Conservation (phyloP, 164 flowering plant genomes). For the Saururus chinensis region DNA sequence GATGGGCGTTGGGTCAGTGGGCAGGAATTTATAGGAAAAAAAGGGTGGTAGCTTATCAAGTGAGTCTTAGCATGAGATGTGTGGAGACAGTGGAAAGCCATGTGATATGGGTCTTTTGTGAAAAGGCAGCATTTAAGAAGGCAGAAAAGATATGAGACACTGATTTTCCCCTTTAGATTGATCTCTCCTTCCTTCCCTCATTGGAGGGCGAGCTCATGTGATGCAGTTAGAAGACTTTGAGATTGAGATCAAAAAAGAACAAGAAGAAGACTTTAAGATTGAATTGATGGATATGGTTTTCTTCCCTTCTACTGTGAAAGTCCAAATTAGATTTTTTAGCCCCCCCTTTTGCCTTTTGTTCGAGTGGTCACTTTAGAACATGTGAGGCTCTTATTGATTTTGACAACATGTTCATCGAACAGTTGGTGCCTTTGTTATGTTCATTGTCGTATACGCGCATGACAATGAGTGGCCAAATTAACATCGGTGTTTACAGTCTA, state of each 20-base stretch:
- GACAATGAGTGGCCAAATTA: too few species aligned
- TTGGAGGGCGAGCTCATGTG: neutral
- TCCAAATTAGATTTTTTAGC: too few species aligned
- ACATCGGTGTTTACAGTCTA: too few species aligned
- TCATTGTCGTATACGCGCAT: too few species aligned
- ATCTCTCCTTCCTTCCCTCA: neutral
- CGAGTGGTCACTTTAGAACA: too few species aligned
- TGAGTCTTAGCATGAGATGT: constrained; percentile 7
- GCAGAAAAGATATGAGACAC: constrained; percentile 4
- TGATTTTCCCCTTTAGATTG: constrained; percentile 1
- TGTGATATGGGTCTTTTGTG: constrained; percentile 10
- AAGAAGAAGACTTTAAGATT: neutral
- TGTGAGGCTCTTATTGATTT: too few species aligned
- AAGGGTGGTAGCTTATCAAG: constrained; percentile 4
- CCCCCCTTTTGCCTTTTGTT: too few species aligned
- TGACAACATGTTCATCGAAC: too few species aligned
- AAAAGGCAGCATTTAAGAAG: neutral
- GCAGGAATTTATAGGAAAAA: constrained; percentile 3
- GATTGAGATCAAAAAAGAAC: too few species aligned
- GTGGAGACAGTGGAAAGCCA: constrained; percentile 16
- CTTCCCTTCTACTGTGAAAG: too few species aligned
- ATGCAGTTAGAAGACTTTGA: constrained; percentile 1
- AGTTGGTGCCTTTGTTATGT: too few species aligned
- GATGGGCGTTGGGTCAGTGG: neutral
- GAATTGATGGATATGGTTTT: too few species aligned